A percentile compares a stretch with the other conserved stretches of the same genome.
Conservation (phyloP, 805 yeast genomes). For the Candida coleopterorum region DNA sequence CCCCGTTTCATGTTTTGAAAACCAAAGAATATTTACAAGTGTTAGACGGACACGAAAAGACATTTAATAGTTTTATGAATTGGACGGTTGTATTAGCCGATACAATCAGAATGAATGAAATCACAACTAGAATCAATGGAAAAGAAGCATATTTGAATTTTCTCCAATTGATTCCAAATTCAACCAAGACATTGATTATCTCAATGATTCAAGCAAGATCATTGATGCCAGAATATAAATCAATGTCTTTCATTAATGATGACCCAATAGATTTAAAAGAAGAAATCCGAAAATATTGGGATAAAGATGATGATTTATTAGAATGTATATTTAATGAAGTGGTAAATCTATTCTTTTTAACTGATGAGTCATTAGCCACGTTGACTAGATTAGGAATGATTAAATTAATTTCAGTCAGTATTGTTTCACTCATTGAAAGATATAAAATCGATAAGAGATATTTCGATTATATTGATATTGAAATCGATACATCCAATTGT, state of each 20-base stretch:
- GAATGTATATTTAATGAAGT: conserved; percentile 37
- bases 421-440: conserved; percentile 17
- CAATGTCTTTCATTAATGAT: background rate
- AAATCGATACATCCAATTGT: background rate
- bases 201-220: conserved; percentile 42
- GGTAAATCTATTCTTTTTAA: conserved; percentile 37
- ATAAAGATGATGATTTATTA: conserved; percentile 13
- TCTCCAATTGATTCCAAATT: conserved; percentile 21
- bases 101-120: conserved; percentile 55
- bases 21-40: conserved; percentile 1
- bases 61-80: conserved; percentile 15
- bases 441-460: background rate
- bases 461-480: conserved; percentile 1
- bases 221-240: conserved; percentile 11
- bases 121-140: conserved; percentile 50
- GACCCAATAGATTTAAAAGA: conserved; percentile 2
- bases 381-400: conserved; percentile 27
- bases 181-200: conserved; percentile 29
- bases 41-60: conserved; percentile 12
- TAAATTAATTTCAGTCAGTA: conserved; percentile 21
- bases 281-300: conserved; percentile 23
- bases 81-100: conserved; percentile 35
- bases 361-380: conserved; percentile 39
- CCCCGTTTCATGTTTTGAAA: conserved; percentile 1
- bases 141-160: conserved; percentile 18